Base-by-base conservation (phyloP, 2,329 filamentous ascomycete species). In the Neopestalotiopsis rosae region DNA sequence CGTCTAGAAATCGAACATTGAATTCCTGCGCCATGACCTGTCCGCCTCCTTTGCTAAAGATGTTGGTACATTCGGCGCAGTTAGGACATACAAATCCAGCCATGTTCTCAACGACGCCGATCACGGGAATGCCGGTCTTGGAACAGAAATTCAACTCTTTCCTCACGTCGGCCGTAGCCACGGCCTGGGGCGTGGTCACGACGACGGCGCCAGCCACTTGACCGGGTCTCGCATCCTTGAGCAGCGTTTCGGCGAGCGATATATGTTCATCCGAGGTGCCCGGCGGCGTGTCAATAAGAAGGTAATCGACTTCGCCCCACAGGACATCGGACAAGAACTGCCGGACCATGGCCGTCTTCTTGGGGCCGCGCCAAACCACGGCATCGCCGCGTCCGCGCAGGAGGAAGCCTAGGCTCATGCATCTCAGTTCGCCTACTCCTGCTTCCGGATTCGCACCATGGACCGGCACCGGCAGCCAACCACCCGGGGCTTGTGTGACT, bases 51-150 rank as follows among this genome's bases (percentile, higher is more conserved):
- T 93, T 95, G 65, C 92, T 94, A 79, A 99, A 99, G 65, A 98
- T 89, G 81, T 98, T 94, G 66, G 94, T 97, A 81, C 95, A 97
- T 79, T 98, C 94, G 64, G 88, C 88, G 80, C 90, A 92, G 76
- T 91, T 88, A 6, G 90, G 90, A 77, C 93, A 96, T n/a, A 96
- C 92, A 75, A 93, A 97, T 2, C 94, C 94, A 73, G 91, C 92
- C 96, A 99, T 98, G 79, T 99, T 99, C 83, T 99, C 96, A 61
- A 99, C 88, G 1, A 99, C 95, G 0, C 96, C 96, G 12, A 98
- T 84, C 45, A 97, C 90, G 2, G 87, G 85, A 63, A 97, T 91
- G 38, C 89, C 88, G 1, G 93, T 95, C 83, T 97, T 97, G 65
- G 85, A 85, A 81, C 95, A 98, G 78, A 98, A 97, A 79, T 97